Conservation (phyloP, 805 yeast species). For the Pichia occidentalis region DNA sequence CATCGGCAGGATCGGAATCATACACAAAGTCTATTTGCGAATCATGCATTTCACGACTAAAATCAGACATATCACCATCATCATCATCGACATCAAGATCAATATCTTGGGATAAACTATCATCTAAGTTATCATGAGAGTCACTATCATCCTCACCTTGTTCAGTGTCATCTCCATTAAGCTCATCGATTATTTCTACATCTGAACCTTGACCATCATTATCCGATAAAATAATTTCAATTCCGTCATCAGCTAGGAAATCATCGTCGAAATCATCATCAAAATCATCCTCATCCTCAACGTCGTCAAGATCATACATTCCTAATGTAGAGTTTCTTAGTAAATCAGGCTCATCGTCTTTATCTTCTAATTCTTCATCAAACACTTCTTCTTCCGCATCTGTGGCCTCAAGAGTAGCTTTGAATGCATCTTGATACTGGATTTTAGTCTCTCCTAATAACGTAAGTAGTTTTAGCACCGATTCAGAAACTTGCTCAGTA, state of each 20-base stretch:
- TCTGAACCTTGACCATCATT: constrained; percentile 23
- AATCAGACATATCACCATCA: constrained; percentile 22
- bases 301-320: constrained; percentile 78
- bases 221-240: constrained; percentile 29
- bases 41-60: constrained; percentile 1
- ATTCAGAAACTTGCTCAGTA: constrained; percentile 51
- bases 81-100: constrained; percentile 24
- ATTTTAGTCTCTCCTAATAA: constrained; percentile 50
- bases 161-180: constrained; percentile 28
- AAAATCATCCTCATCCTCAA: constrained; percentile 32
- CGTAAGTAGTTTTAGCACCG: constrained; percentile 53
- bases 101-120: no score
- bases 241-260: constrained; percentile 19
- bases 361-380: constrained; percentile 38
- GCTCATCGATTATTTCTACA: constrained; percentile 22
- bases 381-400: constrained; percentile 33
- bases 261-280: constrained; percentile 20
- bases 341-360: constrained; percentile 76
- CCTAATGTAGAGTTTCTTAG: constrained; percentile 87
- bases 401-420: constrained; percentile 29
- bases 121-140: constrained; percentile 15
- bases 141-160: constrained; percentile 19
- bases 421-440: constrained; percentile 52
- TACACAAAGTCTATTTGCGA: constrained; percentile 11
- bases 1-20: constrained; percentile 17